A percentile compares a stretch with the other conserved stretches of the same genome.
Evolutionary conservation across 139 green algal species (phyloP).

Genomic region (Zygnema circumcarinatum): DNA sequence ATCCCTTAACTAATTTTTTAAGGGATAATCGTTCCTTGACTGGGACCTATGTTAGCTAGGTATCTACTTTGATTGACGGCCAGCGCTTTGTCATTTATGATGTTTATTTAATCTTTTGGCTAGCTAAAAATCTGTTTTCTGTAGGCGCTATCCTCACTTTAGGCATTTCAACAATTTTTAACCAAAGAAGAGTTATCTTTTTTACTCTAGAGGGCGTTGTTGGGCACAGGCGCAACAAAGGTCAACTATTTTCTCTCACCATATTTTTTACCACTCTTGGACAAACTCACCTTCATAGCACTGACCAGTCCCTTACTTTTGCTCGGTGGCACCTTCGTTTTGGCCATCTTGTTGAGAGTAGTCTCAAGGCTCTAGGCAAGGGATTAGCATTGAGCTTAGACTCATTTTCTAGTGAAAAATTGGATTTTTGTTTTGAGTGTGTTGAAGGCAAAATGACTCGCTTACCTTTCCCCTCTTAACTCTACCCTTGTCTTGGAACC

Average conservation of each 20-base stretch:
- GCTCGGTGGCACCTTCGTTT: not conserved
- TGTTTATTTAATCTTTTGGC: not conserved
- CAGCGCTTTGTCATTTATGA: not conserved
- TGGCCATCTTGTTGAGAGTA: not conserved
- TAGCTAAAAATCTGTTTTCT: not conserved
- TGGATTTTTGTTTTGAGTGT: not conserved
- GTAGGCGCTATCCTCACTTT: not conserved
- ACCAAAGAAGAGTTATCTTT: not conserved
- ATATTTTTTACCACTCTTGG: not conserved
- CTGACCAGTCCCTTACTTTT: not conserved
- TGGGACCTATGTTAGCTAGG: not conserved
- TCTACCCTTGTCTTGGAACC: not conserved
- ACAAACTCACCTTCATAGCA: not conserved
- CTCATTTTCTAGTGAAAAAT: not conserved
- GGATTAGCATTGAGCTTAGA: not conserved
- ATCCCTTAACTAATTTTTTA: not conserved
- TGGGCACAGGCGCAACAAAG: not conserved
- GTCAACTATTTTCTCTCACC: not conserved
- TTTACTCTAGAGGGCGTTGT: not conserved
- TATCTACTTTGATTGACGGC: not conserved
- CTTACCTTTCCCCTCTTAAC: not conserved
- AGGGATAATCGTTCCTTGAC: not conserved
- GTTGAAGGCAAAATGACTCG: not conserved
- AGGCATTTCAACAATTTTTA: not conserved
- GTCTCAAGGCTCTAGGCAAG: not conserved